Evolutionary conservation across 2,329 filamentous ascomycete species (phyloP).

Genomic region (Penicillium sp.): DNA sequence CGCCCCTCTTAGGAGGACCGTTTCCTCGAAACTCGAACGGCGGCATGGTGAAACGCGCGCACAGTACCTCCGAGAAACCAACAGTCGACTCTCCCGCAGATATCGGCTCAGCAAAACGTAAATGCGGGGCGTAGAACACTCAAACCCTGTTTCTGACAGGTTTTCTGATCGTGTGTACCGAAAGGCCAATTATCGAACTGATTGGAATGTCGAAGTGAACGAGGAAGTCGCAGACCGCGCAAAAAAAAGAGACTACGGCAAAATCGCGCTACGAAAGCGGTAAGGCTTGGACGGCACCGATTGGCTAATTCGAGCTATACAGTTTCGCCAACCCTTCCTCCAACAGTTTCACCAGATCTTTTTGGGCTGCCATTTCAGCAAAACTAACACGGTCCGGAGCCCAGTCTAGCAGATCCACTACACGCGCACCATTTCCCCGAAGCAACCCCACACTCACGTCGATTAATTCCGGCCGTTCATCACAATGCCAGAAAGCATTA

Average conservation of each 20-base stretch:
- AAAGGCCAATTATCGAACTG: neutral
- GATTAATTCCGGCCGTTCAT: conserved; percentile 54
- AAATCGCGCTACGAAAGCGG: neutral
- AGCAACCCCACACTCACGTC: conserved; percentile 65
- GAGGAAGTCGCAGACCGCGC: neutral
- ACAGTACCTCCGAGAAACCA: neutral
- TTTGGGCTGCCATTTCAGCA: conserved; percentile 51
- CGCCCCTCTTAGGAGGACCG: neutral
- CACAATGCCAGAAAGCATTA: conserved; percentile 61
- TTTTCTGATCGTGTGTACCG: too few relatives aligned
- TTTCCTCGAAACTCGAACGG: conserved; percentile 20
- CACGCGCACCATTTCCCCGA: conserved; percentile 52
- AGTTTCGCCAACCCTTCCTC: conserved; percentile 21
- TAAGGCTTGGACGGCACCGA: neutral
- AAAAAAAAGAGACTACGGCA: conserved; percentile 14
- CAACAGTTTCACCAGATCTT: conserved; percentile 28
- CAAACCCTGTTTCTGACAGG: too few relatives aligned
- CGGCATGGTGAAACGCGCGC: conserved; percentile 1
- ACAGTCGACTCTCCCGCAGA: neutral
- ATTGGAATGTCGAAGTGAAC: neutral
- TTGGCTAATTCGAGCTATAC: neutral
- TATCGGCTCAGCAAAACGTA: neutral
- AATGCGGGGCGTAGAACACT: too few relatives aligned
- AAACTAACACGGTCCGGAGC: conserved; percentile 59
- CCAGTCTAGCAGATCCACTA: conserved; percentile 63